Evolutionary conservation across 805 yeast genomes (phyloP), one percentile per base, ranked within the genome.

Genomic region (Kazachstania kunashirensis): DNA sequence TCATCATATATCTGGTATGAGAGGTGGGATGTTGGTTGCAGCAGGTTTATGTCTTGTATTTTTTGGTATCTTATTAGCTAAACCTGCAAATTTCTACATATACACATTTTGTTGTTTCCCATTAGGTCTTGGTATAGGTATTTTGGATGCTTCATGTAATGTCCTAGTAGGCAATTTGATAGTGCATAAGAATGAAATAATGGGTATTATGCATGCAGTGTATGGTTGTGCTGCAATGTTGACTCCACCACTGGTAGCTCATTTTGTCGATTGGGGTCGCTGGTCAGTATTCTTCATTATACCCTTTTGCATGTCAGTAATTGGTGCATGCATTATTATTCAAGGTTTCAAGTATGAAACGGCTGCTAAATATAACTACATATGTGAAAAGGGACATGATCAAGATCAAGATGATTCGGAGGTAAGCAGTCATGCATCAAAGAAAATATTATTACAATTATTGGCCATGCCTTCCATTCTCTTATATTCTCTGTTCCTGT

Each of bases 141-240:
- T 59, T 3, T 19, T 58, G 13, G 64, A 59, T 42, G 51, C 63
- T 3, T 43, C 55, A 1, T 55, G 55, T 10, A 59, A 58, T 39
- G 61, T 57, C 8, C 34, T 57, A 7, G 44, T 59, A 27, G 62
- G 63, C 2, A 53, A 47, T 29, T 40, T 58, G 12, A 39, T 43
- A 25, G 65, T 66, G 17, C 72, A 74, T 40, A 68, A 74, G 33
- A 75, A 80, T 32, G 71, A 68, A 36, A 63, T 72, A 40, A 65
- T 79, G 57, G 83, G 88, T 1, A 54, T 66, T 18, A 62, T 72
- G 40, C 92, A 82, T 59, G 88, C 84, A 1, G 51, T 66, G 11
- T 82, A 80, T 54, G 94, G 94, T 1, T 46, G 75, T 3, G 86
- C 88, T 2, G 84, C 86, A 1, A 75, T 83, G 31, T 44, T 77